Conservation (phyloP, 345 rosid species). For the Turritis glabra region DNA sequence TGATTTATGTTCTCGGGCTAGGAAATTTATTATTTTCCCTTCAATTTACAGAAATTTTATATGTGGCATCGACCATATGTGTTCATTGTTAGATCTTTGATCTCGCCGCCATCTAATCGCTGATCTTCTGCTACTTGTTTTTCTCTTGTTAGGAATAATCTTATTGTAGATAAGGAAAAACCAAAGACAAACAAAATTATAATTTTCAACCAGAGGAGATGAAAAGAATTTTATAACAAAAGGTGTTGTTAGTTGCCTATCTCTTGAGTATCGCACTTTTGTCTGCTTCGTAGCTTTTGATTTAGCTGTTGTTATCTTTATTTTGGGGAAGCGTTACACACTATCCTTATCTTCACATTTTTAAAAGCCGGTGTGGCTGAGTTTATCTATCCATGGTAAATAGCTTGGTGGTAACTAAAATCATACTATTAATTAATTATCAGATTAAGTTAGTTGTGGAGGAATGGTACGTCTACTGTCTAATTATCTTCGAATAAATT, state of each 20-base stretch:
- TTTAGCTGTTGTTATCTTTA: neutral
- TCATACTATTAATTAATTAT: neutral
- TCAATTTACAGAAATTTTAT: neutral
- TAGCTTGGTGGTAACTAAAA: neutral
- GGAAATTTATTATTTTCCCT: too few species aligned
- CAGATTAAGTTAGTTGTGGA: neutral
- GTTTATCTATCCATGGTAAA: neutral
- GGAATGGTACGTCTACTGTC: neutral
- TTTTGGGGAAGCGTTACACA: slow-evolving; percentile 36
- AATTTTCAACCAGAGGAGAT: neutral
- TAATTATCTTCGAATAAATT: neutral
- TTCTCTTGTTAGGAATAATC: neutral
- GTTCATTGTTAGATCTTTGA: neutral
- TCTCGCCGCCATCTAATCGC: neutral
- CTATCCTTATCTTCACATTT: slow-evolving; percentile 29
- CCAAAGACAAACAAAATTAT: too few species aligned
- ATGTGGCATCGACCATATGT: neutral
- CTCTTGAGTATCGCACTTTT: neutral
- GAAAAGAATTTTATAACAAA: neutral
- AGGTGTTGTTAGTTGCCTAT: neutral
- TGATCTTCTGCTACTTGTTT: neutral
- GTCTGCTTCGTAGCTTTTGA: slow-evolving; percentile 17
- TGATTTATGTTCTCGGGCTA: neutral
- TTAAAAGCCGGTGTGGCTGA: neutral
- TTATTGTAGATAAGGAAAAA: neutral